Percentiles rank a stretch among this genome's conserved stretches.
phyloP scores from a whole-genome alignment of 2,329 filamentous ascomycete genomes.

The Penicillium olsonii region DNA sequence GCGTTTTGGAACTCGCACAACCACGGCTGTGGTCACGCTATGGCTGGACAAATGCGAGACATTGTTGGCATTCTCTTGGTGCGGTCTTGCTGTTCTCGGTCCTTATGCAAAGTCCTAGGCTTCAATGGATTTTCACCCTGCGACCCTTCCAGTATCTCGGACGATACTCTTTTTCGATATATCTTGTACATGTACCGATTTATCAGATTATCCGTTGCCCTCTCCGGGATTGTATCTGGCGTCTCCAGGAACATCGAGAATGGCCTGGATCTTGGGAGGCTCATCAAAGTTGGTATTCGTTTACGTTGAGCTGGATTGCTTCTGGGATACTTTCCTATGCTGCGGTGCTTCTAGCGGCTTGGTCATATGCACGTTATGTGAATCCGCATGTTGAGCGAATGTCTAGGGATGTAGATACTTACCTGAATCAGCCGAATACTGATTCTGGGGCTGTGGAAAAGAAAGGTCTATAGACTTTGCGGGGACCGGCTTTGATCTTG shows the following conservation, averaged over 20 bases:
- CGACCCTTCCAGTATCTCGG: background rate
- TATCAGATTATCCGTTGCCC: background rate
- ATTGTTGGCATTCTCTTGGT: background rate
- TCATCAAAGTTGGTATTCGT: background rate
- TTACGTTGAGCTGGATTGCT: background rate
- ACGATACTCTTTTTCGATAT: background rate
- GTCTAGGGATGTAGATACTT: background rate
- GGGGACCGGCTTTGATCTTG: background rate
- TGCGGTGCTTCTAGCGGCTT: background rate
- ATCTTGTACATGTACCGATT: background rate
- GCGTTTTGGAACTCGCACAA: background rate
- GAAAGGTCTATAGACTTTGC: background rate
- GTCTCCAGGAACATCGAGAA: background rate
- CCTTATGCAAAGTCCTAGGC: background rate
- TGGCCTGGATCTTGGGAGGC: background rate
- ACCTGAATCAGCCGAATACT: background rate
- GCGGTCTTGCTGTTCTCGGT: background rate
- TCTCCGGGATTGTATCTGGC: background rate
- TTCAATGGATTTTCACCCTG: background rate
- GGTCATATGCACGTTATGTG: background rate
- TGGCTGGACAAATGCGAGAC: background rate
- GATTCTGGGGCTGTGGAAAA: background rate
- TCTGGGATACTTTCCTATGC: background rate
- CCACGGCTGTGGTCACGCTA: background rate
- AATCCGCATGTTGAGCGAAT: background rate